Evolutionary conservation across 208 protist genomes (phyloP), one percentile per base, ranked within the genome.

Genomic region (Trichomonas gallinae): DNA sequence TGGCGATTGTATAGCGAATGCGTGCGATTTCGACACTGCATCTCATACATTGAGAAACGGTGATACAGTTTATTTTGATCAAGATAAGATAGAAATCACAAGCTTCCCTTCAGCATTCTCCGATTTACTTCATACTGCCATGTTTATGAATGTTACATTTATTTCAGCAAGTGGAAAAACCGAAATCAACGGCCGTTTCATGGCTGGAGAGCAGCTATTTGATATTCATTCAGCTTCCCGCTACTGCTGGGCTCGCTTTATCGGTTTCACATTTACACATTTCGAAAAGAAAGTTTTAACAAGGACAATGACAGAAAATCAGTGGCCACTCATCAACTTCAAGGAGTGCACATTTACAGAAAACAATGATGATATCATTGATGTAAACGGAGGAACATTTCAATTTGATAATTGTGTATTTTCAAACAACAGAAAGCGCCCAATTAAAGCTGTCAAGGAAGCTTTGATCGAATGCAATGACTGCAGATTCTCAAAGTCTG

Each of bases 121-220:
- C 0, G 87, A 93, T 31, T 44, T 93, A n/a, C 40, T 93, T 58
- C 87, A 93, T 51, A 51, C 44, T 36, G 40, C 87, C 9, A 93
- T 51, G 44, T 93, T 93, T 51, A 93, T 93, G 87, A 93, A 93
- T 38, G 87, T 93, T 21, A 93, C 87, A 17, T 93, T 93, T 38
- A 34, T 48, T 93, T 34, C 44, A 6, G 44, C 9, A 93, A 40
- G 38, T 15, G 87, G 44, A 48, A 93, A 93, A 51, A 93, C 87
- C 17, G 44, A 48, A 34, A 42, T 93, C n/a, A 44, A 93, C n/a
- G 87, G 87, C 15, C 40, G 87, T 51, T 93, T 93, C 45, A 93
- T 93, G 40, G 87, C 87, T 21, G 87, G 87, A 9, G 87, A 93
- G 44, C 45, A 42, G n/a, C 36, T 93, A 0, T 93, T 93, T 44